Evolutionary conservation across 164 flowering plant species (phyloP), one percentile per base, ranked within the genome.

Genomic region (Stephania yunnanensis): DNA sequence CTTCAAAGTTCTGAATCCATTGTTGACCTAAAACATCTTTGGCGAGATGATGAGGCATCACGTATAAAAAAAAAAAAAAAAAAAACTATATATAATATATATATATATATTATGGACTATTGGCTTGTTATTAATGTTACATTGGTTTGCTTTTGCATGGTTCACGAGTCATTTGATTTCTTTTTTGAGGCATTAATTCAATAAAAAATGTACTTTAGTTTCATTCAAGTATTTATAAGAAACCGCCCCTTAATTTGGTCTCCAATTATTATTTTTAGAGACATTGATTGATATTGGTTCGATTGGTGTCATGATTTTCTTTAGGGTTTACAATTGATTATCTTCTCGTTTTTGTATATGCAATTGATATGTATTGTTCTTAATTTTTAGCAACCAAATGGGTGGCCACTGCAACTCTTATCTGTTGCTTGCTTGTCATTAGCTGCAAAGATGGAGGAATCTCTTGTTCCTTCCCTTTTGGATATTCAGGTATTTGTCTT

Each of bases 381-480:
- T 48, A 36, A 71, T 42, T 55, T 55, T 50, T 88, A 92, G 97
- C 82, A 85, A 83, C 73, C 88, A 70, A 85, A 81, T 72, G 95
- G 97, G 79, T 96, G 99, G 98, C 90, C 92, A 61, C 10, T 88
- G 86, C 97, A 96, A 75, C 89, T 96, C 13, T 67, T 94, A 71
- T 82, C 94, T 48, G 94, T 91, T 31, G 94, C 98, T 71, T 91
- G 95, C 79, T 84, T 96, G 83, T 94, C 98, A 3, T 78, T 96
- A 70, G 99, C 98, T 78, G 98, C 97, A 45, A 96, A 96, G 75
- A 87, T 94, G 97, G 98, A 96, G 86, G 99, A 96, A 86, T 83
- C 88, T 48, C 85, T 87, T n/a, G 93, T 91, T 84, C 99, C 99
- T 81, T 83, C 92, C 79, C 88, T 91, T 8, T 69, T 90, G 74